These are phyloP conservation scores for Soucietia sequanensis DNA, from an alignment of 805 yeast genomes.

Conservation along the genomic window DNA sequence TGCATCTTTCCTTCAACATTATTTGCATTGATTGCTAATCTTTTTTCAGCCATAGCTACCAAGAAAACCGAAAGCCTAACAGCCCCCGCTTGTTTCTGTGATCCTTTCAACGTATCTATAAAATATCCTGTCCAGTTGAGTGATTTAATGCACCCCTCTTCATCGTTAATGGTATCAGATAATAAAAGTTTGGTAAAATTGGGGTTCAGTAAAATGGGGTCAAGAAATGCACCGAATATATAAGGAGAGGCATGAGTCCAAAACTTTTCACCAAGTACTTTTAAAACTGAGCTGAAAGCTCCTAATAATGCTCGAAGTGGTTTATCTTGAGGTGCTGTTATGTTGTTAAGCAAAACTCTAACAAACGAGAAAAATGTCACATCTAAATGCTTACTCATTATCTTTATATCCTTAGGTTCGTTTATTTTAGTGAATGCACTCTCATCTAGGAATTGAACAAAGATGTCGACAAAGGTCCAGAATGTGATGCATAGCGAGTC, in stretches of 20 bases:
- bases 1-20: too few species aligned
- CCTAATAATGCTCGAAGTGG: conserved; percentile 58
- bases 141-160: conserved; percentile 16
- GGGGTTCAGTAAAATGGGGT: conserved; percentile 57
- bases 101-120: conserved; percentile 39
- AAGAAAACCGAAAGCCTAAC: conserved; percentile 51
- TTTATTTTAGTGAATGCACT: conserved; percentile 32
- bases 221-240: conserved; percentile 55
- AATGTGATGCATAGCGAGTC: conserved; percentile 41
- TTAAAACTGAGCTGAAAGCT: conserved; percentile 46
- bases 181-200: conserved; percentile 39
- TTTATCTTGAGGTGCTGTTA: conserved; percentile 47
- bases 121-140: conserved; percentile 55
- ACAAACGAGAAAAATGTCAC: conserved; percentile 36
- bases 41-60: conserved; percentile 19
- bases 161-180: conserved; percentile 19
- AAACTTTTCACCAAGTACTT: conserved; percentile 41
- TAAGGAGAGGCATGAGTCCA: conserved; percentile 59
- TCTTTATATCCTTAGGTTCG: conserved; percentile 26
- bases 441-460: conserved; percentile 34
- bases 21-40: too few species aligned
- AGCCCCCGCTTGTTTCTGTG: conserved; percentile 53
- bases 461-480: conserved; percentile 43
- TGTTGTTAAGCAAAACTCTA: conserved; percentile 47
- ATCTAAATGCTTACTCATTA: conserved; percentile 24